These are phyloP conservation scores for Monosporascus sp. DNA, from an alignment of 2,329 filamentous ascomycete genomes.

Conservation along the genomic window DNA sequence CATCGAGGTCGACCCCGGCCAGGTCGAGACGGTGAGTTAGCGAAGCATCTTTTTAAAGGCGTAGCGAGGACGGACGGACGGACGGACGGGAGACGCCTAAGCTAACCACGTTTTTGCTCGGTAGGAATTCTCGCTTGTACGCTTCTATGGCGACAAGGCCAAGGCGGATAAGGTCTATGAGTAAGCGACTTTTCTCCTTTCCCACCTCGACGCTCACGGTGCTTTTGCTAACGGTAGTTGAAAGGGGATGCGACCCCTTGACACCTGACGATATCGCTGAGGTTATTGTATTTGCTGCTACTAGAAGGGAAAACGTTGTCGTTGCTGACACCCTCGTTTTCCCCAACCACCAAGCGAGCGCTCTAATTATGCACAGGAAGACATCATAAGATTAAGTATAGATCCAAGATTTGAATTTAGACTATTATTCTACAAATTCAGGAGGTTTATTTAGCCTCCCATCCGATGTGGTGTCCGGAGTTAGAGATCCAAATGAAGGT, in stretches of 20 bases:
- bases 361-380: slow-evolving; percentile 24
- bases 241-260: slow-evolving; percentile 51
- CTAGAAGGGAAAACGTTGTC: slow-evolving; percentile 74
- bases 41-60: not conserved
- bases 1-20: slow-evolving; percentile 71
- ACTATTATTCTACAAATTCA: not conserved
- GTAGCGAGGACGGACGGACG: too few relatives aligned
- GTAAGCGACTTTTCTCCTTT: slow-evolving; percentile 35
- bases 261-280: slow-evolving; percentile 77
- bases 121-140: slow-evolving; percentile 67
- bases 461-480: too few relatives aligned
- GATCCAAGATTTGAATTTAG: not conserved
- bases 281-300: slow-evolving; percentile 70
- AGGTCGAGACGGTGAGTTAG: slow-evolving; percentile 60
- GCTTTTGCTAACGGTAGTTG: slow-evolving; percentile 10
- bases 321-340: slow-evolving; percentile 71
- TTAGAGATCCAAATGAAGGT: too few relatives aligned
- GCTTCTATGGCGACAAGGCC: slow-evolving; percentile 68
- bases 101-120: not conserved
- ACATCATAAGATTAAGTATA: slow-evolving; percentile 6
- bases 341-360: slow-evolving; percentile 64
- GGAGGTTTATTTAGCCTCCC: too few relatives aligned
- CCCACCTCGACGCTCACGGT: too few relatives aligned
- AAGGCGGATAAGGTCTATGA: slow-evolving; percentile 70
- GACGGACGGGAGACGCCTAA: too few relatives aligned